Evolutionary conservation across 371 early-diverging fungal species (phyloP), one percentile per base, ranked within the genome.

Genomic region (Chytridiales sp.): DNA sequence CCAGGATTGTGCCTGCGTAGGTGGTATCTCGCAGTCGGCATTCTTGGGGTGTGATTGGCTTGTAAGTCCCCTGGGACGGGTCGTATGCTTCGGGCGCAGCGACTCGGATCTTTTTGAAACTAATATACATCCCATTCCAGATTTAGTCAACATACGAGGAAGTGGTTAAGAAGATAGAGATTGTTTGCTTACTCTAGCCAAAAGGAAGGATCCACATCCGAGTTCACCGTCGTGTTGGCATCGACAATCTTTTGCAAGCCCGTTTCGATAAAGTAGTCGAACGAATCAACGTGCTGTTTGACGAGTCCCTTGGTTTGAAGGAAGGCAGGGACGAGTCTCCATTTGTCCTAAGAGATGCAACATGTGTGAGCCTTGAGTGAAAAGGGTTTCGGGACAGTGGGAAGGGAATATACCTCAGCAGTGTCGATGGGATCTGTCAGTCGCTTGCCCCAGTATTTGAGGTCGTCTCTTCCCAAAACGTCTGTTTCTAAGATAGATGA

Each of bases 201-300:
- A 64, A 99, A 99, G 52, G 86, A 75, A 17, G 96, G 98, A 75
- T 99, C 99, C 5, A 99, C 94, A 67, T 99, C 99, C 1, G 95
- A 95, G n/a, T 89, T 91, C 34, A 99, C 90, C 61, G 86, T 86
- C 63, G 89, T 87, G 76, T 98, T 99, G 9, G 99, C 97, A 65
- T 86, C 80, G 54, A 99, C 81, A 63, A 99, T 99, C 66, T 93
- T 90, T 69, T 93, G 87, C 60, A 99, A 77, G 60, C 98, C 99
- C 19, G 90, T 87, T 63, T 95, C 87, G 66, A 99, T 83, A 79
- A 99, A 99, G 74, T 98, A 97, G 81, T 99, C 96, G 82, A 95
- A 99, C 0, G 99, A 99, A 73, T 99, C 99, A 59, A 99, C 87
- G 72, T 99, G 99, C 76, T 99, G 99, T 74, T 99, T 95, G 57